Evolutionary conservation across 2,329 filamentous ascomycete species (phyloP).

Genomic region (Aspergillus costaricaensis): DNA sequence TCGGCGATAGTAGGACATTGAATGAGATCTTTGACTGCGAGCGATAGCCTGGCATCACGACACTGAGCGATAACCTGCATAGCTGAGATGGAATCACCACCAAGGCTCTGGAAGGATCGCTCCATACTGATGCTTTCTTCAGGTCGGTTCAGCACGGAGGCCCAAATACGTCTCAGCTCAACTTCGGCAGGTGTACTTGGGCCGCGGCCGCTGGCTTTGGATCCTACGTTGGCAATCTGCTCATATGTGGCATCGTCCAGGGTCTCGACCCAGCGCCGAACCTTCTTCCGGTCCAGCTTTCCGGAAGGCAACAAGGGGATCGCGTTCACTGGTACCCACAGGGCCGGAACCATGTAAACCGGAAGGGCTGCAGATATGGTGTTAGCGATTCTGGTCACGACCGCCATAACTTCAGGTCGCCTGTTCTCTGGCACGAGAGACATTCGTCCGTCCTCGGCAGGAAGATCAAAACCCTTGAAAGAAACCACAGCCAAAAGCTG

Average conservation of each 20-base stretch:
- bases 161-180: conserved; percentile 13
- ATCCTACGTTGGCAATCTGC: conserved; percentile 3
- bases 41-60: conserved; percentile 7
- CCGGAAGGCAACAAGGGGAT: conserved; percentile 10
- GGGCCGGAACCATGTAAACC: conserved; percentile 13
- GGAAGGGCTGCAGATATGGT: conserved; percentile 8
- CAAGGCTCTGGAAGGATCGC: conserved; percentile 46
- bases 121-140: conserved; percentile 50
- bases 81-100: conserved; percentile 20
- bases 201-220: conserved; percentile 3
- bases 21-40: conserved; percentile 1
- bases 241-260: conserved; percentile 4
- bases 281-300: conserved; percentile 14
- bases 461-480: background rate
- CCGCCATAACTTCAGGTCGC: background rate
- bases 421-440: background rate
- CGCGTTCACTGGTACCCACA: conserved; percentile 11
- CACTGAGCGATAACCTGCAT: conserved; percentile 12
- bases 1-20: background rate
- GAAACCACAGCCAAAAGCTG: background rate
- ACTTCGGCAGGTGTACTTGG: conserved; percentile 6
- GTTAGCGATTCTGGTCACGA: background rate
- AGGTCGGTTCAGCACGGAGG: conserved; percentile 46
- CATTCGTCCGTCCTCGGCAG: background rate
- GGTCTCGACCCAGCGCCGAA: conserved; percentile 10